Evolutionary conservation across 495 filamentous ascomycete genomes (phyloP), one percentile per base, ranked within the genome.

Genomic region (Thozetella sp.): DNA sequence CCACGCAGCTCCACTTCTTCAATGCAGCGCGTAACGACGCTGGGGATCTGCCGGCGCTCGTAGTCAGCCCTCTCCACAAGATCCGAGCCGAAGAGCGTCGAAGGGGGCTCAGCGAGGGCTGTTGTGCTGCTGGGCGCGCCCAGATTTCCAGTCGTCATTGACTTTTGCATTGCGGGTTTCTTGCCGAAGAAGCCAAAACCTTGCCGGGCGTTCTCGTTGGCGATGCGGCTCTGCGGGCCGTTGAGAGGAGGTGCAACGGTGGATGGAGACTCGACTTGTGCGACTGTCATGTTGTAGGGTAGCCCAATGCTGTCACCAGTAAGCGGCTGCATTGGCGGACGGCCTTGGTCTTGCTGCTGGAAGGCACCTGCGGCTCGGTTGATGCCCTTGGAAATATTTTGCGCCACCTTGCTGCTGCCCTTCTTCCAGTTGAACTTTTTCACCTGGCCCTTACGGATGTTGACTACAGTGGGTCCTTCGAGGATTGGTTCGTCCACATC

Each of bases 341-440:
- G 72, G 22, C 67, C 69, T 25, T 66, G 61, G 20, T 78, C 68
- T 53, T 78, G 75, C 55, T 75, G 72, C 57, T 80, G 77, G 72
- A 82, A 81, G 45, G 79, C 60, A 71, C 86, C 73, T 74, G 87
- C 76, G 85, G 92, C 90, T 34, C 90, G 89, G 68, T 96, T 96
- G 66, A 97, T 85, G 40, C 93, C 93, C 76, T 98, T 98, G 45
- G 89, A 87, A 53, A 97, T 91, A 62, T 93, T 93, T 76, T 97
- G 97, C 34, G 93, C 93, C 55, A 98, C 88, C 43, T 89, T 90
- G 72, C 96, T 92, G 23, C 92, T 91, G 25, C 93, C 93, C 72
- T 96, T 97, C 83, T 97, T 97, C 94, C 95, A 98, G 75, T 95
- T 96, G 77, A 97, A 97, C 70, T 96, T 97, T 77, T 93, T 96